These are phyloP conservation scores for Pythium aquatile DNA, from an alignment of 352 stramenopile genomes.

Conservation along the genomic window DNA sequence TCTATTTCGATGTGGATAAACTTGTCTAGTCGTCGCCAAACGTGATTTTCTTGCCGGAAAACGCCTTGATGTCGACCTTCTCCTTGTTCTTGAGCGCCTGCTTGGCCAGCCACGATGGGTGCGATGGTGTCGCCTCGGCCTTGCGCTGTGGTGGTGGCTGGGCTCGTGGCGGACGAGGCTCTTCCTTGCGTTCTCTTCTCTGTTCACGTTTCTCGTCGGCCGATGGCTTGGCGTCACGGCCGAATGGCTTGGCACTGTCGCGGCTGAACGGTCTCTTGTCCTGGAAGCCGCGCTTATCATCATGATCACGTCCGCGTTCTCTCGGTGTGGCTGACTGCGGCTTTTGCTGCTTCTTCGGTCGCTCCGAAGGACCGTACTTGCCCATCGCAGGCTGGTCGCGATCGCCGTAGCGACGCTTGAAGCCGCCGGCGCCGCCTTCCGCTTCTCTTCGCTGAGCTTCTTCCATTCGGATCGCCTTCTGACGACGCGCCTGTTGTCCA, in stretches of 20 bases:
- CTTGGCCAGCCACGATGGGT: conserved; percentile 78
- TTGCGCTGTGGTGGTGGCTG: conserved; percentile 15
- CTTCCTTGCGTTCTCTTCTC: conserved; percentile 14
- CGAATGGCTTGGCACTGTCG: conserved; percentile 1
- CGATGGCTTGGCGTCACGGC: conserved; percentile 17
- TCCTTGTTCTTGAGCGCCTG: conserved; percentile 83
- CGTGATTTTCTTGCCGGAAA: conserved; percentile 83
- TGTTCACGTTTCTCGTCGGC: conserved; percentile 26
- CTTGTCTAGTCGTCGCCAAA: conserved; percentile 50
- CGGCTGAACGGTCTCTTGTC: neutral
- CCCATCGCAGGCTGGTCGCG: conserved; percentile 23
- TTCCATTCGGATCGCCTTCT: conserved; percentile 76
- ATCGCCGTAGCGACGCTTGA: conserved; percentile 35
- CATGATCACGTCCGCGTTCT: conserved; percentile 14
- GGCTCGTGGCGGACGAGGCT: conserved; percentile 7
- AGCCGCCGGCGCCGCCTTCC: conserved; percentile 40
- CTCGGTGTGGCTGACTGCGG: conserved; percentile 13
- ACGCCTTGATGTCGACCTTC: conserved; percentile 62
- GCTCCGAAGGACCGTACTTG: conserved; percentile 77
- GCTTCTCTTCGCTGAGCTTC: conserved; percentile 48
- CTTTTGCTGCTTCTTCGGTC: conserved; percentile 68
- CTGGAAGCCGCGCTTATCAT: conserved; percentile 5
- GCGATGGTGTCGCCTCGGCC: conserved; percentile 33
- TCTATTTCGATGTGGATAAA: conserved; percentile 6
- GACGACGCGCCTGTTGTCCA: conserved; percentile 72